Evolutionary conservation across 106 monocot species (phyloP).

Genomic region (Dioscorea zingiberensis): DNA sequence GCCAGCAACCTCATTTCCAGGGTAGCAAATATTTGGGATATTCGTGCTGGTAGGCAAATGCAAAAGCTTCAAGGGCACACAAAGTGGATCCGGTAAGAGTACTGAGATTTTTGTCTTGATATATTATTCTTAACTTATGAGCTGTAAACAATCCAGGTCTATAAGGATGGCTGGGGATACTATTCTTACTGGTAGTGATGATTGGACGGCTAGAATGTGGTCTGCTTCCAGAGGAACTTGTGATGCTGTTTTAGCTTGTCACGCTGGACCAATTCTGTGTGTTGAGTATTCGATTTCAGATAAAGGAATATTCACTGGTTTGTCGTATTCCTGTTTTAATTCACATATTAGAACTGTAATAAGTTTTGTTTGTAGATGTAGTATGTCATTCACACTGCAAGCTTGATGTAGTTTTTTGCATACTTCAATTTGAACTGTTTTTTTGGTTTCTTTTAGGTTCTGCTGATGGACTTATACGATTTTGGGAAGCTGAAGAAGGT

Average conservation of each 20-base stretch:
- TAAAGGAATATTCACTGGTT: slow-evolving; percentile 94
- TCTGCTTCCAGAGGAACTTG: slow-evolving; percentile 85
- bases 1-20: slow-evolving; percentile 26
- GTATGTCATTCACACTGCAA: too few relatives aligned
- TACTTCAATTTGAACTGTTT: slow-evolving; percentile 1
- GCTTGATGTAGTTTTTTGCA: background rate
- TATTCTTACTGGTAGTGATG: slow-evolving; percentile 97
- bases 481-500: slow-evolving; percentile 97
- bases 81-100: slow-evolving; percentile 82
- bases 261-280: slow-evolving; percentile 90
- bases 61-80: slow-evolving; percentile 93
- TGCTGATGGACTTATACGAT: slow-evolving; percentile 77
- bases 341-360: too few relatives aligned
- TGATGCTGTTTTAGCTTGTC: slow-evolving; percentile 98
- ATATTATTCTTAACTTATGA: background rate
- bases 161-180: slow-evolving; percentile 92
- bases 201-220: slow-evolving; percentile 99
- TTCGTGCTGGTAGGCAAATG: slow-evolving; percentile 91
- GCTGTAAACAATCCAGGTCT: slow-evolving; percentile 37
- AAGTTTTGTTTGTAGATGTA: too few relatives aligned
- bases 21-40: slow-evolving; percentile 91
- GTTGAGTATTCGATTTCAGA: slow-evolving; percentile 92
- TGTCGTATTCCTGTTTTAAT: background rate
- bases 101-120: background rate
- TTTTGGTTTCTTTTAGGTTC: slow-evolving; percentile 60